phyloP scores from a whole-genome alignment of 805 yeast genomes.

The Lachancea sp. region DNA sequence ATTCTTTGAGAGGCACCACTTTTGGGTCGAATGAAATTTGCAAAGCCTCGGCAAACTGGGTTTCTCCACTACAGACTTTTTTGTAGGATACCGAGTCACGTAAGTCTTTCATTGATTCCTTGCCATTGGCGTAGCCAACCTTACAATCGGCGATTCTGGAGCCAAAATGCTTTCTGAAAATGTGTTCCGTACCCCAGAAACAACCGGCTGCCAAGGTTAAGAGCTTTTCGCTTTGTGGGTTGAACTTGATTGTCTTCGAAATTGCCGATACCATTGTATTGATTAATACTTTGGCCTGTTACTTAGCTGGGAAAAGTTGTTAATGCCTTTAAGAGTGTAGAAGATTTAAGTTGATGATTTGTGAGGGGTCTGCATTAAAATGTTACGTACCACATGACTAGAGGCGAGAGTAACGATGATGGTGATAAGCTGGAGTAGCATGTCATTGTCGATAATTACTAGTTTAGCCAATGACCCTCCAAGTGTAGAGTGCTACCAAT shows the following conservation, averaged over 20 bases:
- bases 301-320: no score
- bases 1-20: slow-evolving; percentile 48
- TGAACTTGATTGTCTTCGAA: slow-evolving; percentile 37
- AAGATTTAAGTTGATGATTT: no score
- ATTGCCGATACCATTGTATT: slow-evolving; percentile 24
- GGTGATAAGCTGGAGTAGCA: no score
- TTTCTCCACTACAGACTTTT: slow-evolving; percentile 69
- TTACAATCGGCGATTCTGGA: slow-evolving; percentile 60
- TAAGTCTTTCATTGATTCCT: slow-evolving; percentile 38
- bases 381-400: no score
- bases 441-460: no score
- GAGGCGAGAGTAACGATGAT: no score
- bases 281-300: no score
- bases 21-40: slow-evolving; percentile 79
- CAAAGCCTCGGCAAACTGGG: slow-evolving; percentile 72
- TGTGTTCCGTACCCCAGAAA: slow-evolving; percentile 87
- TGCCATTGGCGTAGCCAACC: slow-evolving; percentile 91
- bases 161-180: slow-evolving; percentile 64
- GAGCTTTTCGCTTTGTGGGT: slow-evolving; percentile 44
- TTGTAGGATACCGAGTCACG: slow-evolving; percentile 43
- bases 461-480: no score
- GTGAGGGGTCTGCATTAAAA: no score
- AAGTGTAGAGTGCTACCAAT: no score
- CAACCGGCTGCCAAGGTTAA: slow-evolving; percentile 65
- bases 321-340: no score